Evolutionary conservation across 2,329 filamentous ascomycete species (phyloP).

Genomic region (Diaporthe capsici): DNA sequence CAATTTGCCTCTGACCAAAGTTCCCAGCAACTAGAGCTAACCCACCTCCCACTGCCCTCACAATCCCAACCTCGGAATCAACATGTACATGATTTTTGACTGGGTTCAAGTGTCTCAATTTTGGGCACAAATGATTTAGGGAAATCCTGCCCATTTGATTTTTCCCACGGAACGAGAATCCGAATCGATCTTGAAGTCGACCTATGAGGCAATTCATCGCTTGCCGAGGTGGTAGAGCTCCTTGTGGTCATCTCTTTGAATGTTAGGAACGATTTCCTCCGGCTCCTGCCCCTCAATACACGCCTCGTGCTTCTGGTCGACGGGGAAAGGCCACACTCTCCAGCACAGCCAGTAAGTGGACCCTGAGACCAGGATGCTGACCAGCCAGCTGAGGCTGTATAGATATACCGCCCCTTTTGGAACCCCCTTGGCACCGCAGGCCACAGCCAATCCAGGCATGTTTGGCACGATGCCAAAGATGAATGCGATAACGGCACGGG

Average conservation of each 20-base stretch:
- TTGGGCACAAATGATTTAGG: too few species aligned
- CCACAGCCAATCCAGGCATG: slow-evolving; percentile 50
- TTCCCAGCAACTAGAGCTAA: too few species aligned
- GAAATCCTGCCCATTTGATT: too few species aligned
- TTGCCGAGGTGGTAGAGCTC: background rate
- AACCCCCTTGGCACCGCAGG: slow-evolving; percentile 45
- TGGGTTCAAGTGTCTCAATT: too few species aligned
- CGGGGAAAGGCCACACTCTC: slow-evolving; percentile 20
- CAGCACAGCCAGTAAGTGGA: slow-evolving; percentile 27
- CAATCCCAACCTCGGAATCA: too few species aligned
- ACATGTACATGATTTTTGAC: too few species aligned
- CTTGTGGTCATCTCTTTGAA: background rate
- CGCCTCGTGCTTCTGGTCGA: slow-evolving; percentile 3
- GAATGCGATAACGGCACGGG: slow-evolving; percentile 46
- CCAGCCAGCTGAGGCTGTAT: slow-evolving; percentile 50
- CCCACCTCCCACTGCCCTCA: too few species aligned
- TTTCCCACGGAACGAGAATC: too few species aligned
- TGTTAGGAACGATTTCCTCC: background rate
- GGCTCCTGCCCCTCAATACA: slow-evolving; percentile 8
- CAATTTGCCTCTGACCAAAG: too few species aligned
- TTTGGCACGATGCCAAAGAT: slow-evolving; percentile 48
- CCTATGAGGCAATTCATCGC: background rate
- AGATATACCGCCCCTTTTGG: slow-evolving; percentile 46
- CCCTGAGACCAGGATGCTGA: slow-evolving; percentile 47
- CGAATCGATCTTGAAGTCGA: background rate